Percentiles rank a stretch among this genome's conserved stretches.
phyloP scores from a whole-genome alignment of 345 rosid genomes.

The Moricandia arvensis region DNA sequence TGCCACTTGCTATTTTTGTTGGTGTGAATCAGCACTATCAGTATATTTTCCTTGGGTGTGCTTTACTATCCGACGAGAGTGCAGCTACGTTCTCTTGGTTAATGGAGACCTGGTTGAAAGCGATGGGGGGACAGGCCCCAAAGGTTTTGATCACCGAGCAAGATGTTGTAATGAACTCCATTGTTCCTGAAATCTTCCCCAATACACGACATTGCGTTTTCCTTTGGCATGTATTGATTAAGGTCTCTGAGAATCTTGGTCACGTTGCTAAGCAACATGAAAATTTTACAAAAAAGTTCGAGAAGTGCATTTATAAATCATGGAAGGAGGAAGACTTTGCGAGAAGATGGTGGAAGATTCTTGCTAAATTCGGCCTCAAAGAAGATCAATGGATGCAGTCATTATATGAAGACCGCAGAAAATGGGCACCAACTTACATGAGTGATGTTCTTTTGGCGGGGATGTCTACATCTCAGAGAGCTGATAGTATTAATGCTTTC shows the following conservation, averaged over 20 bases:
- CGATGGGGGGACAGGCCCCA: constrained; percentile 65
- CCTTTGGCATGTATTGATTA: constrained; percentile 58
- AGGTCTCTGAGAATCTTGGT: constrained; percentile 54
- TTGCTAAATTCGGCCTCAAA: constrained; percentile 53
- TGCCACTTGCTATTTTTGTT: constrained; percentile 58
- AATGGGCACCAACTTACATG: constrained; percentile 63
- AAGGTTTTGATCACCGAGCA: constrained; percentile 57
- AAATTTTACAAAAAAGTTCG: constrained; percentile 51
- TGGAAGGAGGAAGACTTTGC: constrained; percentile 59
- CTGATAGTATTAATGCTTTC: constrained; percentile 58
- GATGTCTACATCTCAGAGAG: constrained; percentile 54
- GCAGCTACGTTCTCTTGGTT: constrained; percentile 56
- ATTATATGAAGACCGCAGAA: constrained; percentile 55
- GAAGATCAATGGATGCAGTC: constrained; percentile 55
- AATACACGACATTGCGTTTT: constrained; percentile 51
- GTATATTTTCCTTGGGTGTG: constrained; percentile 64
- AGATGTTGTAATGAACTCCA: constrained; percentile 43
- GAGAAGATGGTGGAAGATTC: constrained; percentile 62
- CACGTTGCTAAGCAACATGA: constrained; percentile 50
- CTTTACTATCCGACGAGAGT: constrained; percentile 57
- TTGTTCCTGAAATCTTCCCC: constrained; percentile 50
- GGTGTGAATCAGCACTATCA: constrained; percentile 76
- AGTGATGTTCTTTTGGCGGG: constrained; percentile 55
- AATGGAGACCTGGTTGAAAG: constrained; percentile 65
- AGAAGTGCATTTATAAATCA: constrained; percentile 64